Base-by-base conservation (phyloP, 1,284 basidiomycete species). In the Heterobasidion annosum region DNA sequence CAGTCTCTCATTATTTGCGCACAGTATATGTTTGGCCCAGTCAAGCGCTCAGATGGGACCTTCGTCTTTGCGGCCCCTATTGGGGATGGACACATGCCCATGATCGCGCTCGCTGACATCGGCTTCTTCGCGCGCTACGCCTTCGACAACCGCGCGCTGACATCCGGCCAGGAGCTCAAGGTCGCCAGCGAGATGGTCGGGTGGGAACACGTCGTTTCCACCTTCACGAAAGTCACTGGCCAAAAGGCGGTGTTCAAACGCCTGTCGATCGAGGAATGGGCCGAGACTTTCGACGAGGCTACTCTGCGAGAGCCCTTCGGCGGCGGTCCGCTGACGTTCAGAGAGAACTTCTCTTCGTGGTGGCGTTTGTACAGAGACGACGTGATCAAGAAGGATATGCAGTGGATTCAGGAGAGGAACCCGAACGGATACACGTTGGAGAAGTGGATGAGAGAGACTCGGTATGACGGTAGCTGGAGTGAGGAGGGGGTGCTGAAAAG, bases 211-310 rank as follows among this genome's bases (percentile, higher is more conserved):
- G 68, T 78, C 51, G 68, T 69, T 6, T 58, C 65, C 33, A 70
- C 70, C 47, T 78, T 78, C 68, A 68, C 62, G 50, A 69, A 70
- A 57, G 75, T 77, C 33, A 76, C 75, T 2, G 74, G 73, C 1
- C 58, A 69, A 57, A 68, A 69, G 47, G 73, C 73, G 0, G 66
- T 73, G 12, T 67, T 68, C 59, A 64, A 70, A 33, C 60, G 67
- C 37, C 68, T 71, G 46, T 65, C 69, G 2, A 53, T 73, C 15
- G 74, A 76, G 42, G 67, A 76, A 50, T 76, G 72, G 70, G 70
- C 71, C 56, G 61, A 48, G 0, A 70, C 69, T 55, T 65, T 73
- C 49, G 65, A 59, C 5, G 62, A 63, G 34, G 59, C 66, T 13
- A 66, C 75, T 46, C 40, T 59, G 2, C 74, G 72, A 2, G 60